Evolutionary conservation across 768 basidiomycete genomes (phyloP), one percentile per base, ranked within the genome.

Genomic region (Agrocybe pediades): DNA sequence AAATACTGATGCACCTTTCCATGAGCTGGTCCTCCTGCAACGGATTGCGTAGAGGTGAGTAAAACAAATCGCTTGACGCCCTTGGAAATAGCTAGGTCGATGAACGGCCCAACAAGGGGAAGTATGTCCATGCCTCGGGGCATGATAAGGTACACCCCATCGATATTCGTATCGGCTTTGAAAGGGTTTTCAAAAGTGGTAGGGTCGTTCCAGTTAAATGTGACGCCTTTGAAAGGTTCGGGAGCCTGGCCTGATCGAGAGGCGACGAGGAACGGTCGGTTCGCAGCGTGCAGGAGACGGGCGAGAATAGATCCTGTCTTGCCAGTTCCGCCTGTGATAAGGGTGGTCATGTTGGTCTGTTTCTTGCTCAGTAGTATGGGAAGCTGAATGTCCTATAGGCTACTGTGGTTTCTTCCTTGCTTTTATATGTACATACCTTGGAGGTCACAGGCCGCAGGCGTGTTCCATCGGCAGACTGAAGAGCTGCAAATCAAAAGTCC

Each of bases 271-370:
- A 68, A 46, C 0, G 60, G 56, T 20, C 65, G 49, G 15, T 56
- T 57, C 1, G 65, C 66, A 5, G 47, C 45, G 6, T 63, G 43
- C 2, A 72, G 51, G 7, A 65, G 60, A 0, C 58, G 54, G 7
- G 68, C 65, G 16, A 71, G 60, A 15, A 46, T 56, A 9, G 54
- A 44, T 5, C 65, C 63, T 17, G 69, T 67, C 40, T 67, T 69
- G 21, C 71, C 72, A 9, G 67, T 71, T 13, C 69, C 71, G 17
- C 71, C 70, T 46, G 58, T 68, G 55, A 72, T 58, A 3, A 74
- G 66, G 45, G 68, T 68, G 7, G 69, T 59, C 72, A 73, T 71
- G 24, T 6, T 43, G 8, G 30, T 47, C n/a, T n/a, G n/a, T n/a
- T n/a, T n/a, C n/a, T n/a, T n/a, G n/a, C n/a, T n/a, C n/a, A n/a